A percentile compares a stretch with the other conserved stretches of the same genome.
Evolutionary conservation across 371 early-diverging fungal species (phyloP).

Genomic region (Mortierella sp.): DNA sequence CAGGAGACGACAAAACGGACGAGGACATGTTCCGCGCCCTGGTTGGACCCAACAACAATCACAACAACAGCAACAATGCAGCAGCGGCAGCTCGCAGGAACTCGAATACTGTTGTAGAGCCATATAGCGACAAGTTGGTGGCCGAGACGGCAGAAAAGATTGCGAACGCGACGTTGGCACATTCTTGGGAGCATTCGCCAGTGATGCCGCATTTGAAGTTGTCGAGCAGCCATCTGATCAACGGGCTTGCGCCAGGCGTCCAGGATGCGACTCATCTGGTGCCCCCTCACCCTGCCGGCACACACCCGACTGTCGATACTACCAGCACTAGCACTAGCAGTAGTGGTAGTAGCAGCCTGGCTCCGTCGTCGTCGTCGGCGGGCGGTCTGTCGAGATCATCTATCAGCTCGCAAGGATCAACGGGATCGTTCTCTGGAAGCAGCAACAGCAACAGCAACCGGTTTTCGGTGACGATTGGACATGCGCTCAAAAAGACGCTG

Average conservation of each 20-base stretch:
- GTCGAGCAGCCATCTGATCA: neutral
- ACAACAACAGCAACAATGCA: neutral
- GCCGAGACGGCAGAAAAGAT: slow-evolving; percentile 47
- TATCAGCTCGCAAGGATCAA: neutral
- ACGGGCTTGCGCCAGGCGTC: neutral
- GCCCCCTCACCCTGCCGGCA: neutral
- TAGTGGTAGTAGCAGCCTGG: neutral
- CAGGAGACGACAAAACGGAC: slow-evolving; percentile 97
- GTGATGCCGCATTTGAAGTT: slow-evolving; percentile 11
- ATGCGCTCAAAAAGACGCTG: slow-evolving; percentile 81
- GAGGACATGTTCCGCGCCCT: slow-evolving; percentile 94
- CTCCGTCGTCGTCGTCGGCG: neutral
- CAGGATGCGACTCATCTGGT: slow-evolving; percentile 12
- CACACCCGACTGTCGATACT: neutral
- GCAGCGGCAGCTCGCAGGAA: neutral
- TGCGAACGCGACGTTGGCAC: slow-evolving; percentile 30
- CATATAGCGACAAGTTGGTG: slow-evolving; percentile 34
- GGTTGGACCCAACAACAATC: slow-evolving; percentile 55
- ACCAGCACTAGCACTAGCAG: neutral
- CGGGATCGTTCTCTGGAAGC: neutral
- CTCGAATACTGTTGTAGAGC: slow-evolving; percentile 16
- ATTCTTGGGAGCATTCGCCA: slow-evolving; percentile 23
- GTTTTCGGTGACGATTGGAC: slow-evolving; percentile 79
- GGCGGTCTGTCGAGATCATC: neutral
- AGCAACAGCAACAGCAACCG: neutral